Base-by-base conservation (phyloP, 441 rosid species). In the Francoa sonchifolia region DNA sequence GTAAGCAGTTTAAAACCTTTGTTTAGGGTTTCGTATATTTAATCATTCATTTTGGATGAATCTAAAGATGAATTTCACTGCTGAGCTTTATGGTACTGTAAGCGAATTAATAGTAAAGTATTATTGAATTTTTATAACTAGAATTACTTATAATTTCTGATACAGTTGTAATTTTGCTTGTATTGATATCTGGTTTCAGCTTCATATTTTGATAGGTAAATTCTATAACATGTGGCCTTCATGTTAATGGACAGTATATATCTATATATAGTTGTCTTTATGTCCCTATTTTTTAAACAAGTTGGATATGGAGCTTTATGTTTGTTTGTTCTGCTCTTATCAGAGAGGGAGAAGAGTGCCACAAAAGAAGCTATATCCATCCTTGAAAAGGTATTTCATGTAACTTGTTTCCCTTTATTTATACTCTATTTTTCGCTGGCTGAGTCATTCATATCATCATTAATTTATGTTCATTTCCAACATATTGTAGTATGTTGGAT, bases 291-390 rank as follows among this genome's bases (percentile, higher is more conserved):
- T 19, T 11, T 21, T 8, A n/a, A n/a, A n/a, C n/a, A n/a, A n/a
- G n/a, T n/a, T n/a, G n/a, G n/a, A n/a, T n/a, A n/a, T n/a, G n/a
- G n/a, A n/a, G n/a, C n/a, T 8, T 20, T 18, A 23, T 21, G 22
- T 25, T 8, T 47, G n/a, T 14, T 9, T 40, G 9, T 2, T 26
- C 26, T 33, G 2, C 31, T 61, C 25, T 44, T 47, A 48, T 48
- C 79, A 82, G 87, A 73, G 72, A 71, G 94, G 69, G 95, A 81
- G 66, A 77, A 81, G 42, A 81, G 90, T 64, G 94, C 95, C 19
- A 88, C 97, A 2, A 81, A 81, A 67, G 95, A 83, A 62, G 85
- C 72, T 42, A 76, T 83, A 45, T 52, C 76, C 41, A 74, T 83
- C 57, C 82, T 88, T 54, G 71, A 68, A 13, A 70, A 64, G 87